A percentile compares a stretch with the other conserved stretches of the same genome.
phyloP scores from a whole-genome alignment of 2,329 filamentous ascomycete genomes.

The Elsinoe necatrix region DNA sequence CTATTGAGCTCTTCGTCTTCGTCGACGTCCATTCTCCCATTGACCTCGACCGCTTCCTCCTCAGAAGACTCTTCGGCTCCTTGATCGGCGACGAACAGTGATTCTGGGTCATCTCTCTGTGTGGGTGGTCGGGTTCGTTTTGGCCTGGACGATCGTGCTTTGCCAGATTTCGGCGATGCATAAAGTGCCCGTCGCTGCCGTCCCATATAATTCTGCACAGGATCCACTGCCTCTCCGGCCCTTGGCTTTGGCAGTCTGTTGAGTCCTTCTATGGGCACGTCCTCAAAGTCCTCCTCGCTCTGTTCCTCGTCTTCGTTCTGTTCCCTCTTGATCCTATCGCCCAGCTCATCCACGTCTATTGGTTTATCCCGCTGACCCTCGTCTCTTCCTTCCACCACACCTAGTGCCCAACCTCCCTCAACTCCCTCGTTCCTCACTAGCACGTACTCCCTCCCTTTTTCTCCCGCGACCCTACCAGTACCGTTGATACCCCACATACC shows the following conservation, averaged over 20 bases:
- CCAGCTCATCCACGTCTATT: slow-evolving; percentile 74
- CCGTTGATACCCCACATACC: slow-evolving; percentile 55
- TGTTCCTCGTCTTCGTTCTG: slow-evolving; percentile 53
- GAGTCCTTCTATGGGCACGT: slow-evolving; percentile 82
- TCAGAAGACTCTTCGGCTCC: slow-evolving; percentile 22
- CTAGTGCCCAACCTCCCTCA: slow-evolving; percentile 91
- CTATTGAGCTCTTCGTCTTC: slow-evolving; percentile 69
- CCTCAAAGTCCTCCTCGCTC: slow-evolving; percentile 77
- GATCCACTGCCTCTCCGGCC: slow-evolving; percentile 23
- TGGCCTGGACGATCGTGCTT: slow-evolving; percentile 19
- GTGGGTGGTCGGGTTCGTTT: slow-evolving; percentile 20
- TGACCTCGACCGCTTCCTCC: slow-evolving; percentile 30
- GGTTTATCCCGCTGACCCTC: slow-evolving; percentile 73
- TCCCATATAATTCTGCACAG: slow-evolving; percentile 26
- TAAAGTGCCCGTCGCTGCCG: slow-evolving; percentile 42
- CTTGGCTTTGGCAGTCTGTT: slow-evolving; percentile 65
- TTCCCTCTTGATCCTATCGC: slow-evolving; percentile 42
- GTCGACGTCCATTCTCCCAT: slow-evolving; percentile 31
- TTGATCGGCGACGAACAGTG: slow-evolving; percentile 47
- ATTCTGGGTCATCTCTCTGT: slow-evolving; percentile 38
- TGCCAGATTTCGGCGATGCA: slow-evolving; percentile 27
- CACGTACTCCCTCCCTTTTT: slow-evolving; percentile 88
- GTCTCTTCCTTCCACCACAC: slow-evolving; percentile 81
- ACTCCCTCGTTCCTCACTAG: slow-evolving; percentile 91
- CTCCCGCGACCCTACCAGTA: slow-evolving; percentile 64